A percentile compares a stretch with the other conserved stretches of the same genome.
Conservation (phyloP, 352 stramenopile genomes). For the Lagenidium giganteum region DNA sequence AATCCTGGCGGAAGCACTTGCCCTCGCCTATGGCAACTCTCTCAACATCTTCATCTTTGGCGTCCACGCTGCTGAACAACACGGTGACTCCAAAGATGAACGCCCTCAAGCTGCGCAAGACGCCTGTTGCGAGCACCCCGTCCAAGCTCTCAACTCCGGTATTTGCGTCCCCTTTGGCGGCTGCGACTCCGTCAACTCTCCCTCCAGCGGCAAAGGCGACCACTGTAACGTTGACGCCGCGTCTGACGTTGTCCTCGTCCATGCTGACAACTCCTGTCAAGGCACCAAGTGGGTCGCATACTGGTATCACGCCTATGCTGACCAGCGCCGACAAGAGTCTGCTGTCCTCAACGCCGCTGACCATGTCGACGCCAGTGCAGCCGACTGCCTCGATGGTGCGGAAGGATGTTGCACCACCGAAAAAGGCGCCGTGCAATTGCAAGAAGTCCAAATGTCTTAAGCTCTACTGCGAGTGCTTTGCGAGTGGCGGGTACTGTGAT, state of each 20-base stretch:
- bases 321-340: no score
- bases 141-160: no score
- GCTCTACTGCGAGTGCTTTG: constrained; percentile 97
- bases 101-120: constrained; percentile 18
- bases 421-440: constrained; percentile 92
- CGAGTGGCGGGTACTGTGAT: constrained; percentile 88
- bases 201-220: not conserved
- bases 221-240: not conserved
- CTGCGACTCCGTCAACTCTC: not conserved
- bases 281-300: no score
- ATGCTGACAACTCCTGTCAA: no score
- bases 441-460: constrained; percentile 98
- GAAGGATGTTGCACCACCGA: constrained; percentile 27
- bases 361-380: constrained; percentile 18
- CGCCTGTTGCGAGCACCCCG: no score
- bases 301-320: constrained; percentile 6
- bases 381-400: constrained; percentile 4
- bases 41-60: no score
- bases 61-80: not conserved
- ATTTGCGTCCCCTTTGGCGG: no score
- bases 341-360: constrained; percentile 2
- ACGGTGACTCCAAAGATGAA: constrained; percentile 9
- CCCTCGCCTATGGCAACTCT: no score
- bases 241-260: not conserved
- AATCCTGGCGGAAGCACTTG: constrained; percentile 6